Conservation (phyloP, 2,329 filamentous ascomycete genomes). For the Exophiala bonariae region DNA sequence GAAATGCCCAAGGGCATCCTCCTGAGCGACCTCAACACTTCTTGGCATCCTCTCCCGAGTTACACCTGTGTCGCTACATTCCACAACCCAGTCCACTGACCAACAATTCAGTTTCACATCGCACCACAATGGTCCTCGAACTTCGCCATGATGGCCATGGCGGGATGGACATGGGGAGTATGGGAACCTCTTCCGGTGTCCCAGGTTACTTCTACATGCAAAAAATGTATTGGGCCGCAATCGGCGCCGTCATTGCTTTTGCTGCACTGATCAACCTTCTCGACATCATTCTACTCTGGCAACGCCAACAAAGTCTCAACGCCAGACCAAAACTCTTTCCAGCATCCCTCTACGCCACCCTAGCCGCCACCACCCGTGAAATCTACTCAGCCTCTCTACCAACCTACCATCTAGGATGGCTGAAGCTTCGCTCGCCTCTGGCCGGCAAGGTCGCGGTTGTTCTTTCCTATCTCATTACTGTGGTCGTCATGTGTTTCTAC, state of each 20-base stretch:
- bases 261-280: slow-evolving; percentile 41
- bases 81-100: too few species aligned
- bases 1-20: too few species aligned
- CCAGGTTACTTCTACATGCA: slow-evolving; percentile 50
- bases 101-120: too few species aligned
- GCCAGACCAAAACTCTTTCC: slow-evolving; percentile 56
- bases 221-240: slow-evolving; percentile 54
- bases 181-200: slow-evolving; percentile 44
- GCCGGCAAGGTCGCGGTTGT: slow-evolving; percentile 38
- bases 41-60: too few species aligned
- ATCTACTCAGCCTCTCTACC: slow-evolving; percentile 45
- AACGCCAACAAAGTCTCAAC: slow-evolving; percentile 47
- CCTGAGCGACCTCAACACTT: too few species aligned
- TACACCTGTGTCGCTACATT: too few species aligned
- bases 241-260: slow-evolving; percentile 40
- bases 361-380: slow-evolving; percentile 56
- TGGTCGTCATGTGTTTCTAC: slow-evolving; percentile 49
- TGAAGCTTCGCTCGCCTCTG: slow-evolving; percentile 35
- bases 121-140: slow-evolving; percentile 4
- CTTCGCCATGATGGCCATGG: slow-evolving; percentile 15
- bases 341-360: slow-evolving; percentile 50
- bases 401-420: slow-evolving; percentile 34
- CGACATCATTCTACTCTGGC: slow-evolving; percentile 50
- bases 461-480: slow-evolving; percentile 27
- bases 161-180: slow-evolving; percentile 32